Conservation (phyloP, 2,329 filamentous ascomycete genomes). For the Colletotrichum filicis region DNA sequence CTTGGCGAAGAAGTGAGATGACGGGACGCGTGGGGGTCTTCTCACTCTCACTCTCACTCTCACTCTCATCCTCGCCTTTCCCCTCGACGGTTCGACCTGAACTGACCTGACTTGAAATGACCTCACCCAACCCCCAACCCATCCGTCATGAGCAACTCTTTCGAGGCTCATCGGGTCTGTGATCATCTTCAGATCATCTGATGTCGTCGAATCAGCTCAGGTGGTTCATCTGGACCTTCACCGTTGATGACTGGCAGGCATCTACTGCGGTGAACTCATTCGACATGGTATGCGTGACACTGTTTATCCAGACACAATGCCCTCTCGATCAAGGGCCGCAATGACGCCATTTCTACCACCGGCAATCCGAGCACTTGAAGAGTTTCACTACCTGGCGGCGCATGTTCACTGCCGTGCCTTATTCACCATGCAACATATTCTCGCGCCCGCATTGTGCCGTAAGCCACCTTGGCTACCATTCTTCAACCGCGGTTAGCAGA, state of each 20-base stretch:
- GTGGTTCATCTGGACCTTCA: too few relatives aligned
- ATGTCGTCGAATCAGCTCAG: not conserved
- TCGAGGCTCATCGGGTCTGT: not conserved
- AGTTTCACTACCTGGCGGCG: not conserved
- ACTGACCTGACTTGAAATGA: not conserved
- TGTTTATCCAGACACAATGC: not conserved
- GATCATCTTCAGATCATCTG: not conserved
- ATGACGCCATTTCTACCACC: not conserved
- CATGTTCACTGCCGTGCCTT: not conserved
- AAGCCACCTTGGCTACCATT: conserved; percentile 12
- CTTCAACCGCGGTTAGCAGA: not conserved
- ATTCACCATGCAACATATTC: too few relatives aligned
- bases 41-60: not conserved
- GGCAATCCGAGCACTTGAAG: not conserved
- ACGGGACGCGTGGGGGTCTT: conserved; percentile 21
- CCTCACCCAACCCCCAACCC: not conserved
- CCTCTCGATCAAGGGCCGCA: not conserved
- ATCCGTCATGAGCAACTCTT: not conserved
- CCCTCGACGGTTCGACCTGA: not conserved
- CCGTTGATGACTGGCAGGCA: not conserved
- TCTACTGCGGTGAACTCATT: not conserved
- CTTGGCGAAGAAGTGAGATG: conserved; percentile 7
- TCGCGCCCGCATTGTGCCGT: conserved; percentile 5
- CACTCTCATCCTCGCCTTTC: too few relatives aligned
- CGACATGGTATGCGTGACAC: not conserved